Evolutionary conservation across 768 basidiomycete species (phyloP), one percentile per base, ranked within the genome.

Genomic region (Lactarius hatsudake): DNA sequence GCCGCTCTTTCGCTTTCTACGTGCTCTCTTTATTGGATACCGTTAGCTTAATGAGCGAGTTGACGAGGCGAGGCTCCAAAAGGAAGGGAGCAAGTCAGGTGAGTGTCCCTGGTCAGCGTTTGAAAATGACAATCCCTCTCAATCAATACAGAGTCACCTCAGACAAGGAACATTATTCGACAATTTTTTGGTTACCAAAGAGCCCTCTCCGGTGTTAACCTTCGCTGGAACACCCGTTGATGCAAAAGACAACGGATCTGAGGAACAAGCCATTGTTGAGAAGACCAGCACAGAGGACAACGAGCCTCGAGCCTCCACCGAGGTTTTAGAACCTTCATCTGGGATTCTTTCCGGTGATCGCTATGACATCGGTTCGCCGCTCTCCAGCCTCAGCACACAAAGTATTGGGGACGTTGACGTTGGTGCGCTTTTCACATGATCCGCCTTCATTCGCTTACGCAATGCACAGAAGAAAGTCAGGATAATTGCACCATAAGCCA

Each of bases 101-200:
- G 48, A 40, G 67, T 42, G 15, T 10, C 32, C 23, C 30, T 55
- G 59, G 38, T 30, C 34, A 7, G 18, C 32, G 12, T 42, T 59
- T 61, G 59, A 53, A 51, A 26, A 45, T 32, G n/a, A 60, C 36
- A 12, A 43, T 59, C 20, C 42, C 13, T 17, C 12, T 12, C n/a
- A n/a, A 51, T 8, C 23, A 51, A 53, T 17, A 51, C 59, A 63
- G 66, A 64, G 30, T 57, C 69, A 63, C 12, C 23, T 61, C 43
- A 64, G 72, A 71, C 73, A 75, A 75, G 72, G 71, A 66, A 75
- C 76, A 69, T 71, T 73, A 60, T 70, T 67, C 53, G 65, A 65
- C 64, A 53, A 71, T 17, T 63, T 62, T 28, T 26, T 64, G 23
- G 59, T 56, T 34, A 61, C 36, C 18, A 63, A 59, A 56, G 40